phyloP scores from a whole-genome alignment of 257 asterid genomes.

The Solanum appendiculatum region DNA sequence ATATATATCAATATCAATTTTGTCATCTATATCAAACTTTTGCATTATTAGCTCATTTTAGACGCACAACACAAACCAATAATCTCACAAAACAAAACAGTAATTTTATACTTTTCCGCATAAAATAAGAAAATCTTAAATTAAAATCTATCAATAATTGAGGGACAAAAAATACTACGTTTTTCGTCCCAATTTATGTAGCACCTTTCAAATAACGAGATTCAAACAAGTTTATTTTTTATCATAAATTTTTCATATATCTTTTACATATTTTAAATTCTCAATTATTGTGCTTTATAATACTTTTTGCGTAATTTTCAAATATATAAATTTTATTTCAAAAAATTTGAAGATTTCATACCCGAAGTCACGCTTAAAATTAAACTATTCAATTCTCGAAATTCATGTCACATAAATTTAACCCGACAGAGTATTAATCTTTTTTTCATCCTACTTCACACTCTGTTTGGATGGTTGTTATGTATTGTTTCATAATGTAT shows the following conservation, averaged over 20 bases:
- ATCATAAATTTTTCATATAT: too few relatives aligned
- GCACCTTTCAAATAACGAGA: neutral
- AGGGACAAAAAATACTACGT: neutral
- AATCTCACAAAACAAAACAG: neutral
- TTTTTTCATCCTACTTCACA: neutral
- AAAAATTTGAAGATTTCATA: too few relatives aligned
- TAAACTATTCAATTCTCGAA: neutral
- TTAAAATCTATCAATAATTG: neutral
- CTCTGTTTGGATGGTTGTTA: neutral
- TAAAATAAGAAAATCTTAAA: neutral
- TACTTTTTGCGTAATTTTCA: too few relatives aligned
- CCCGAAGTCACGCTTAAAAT: neutral
- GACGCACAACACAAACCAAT: neutral
- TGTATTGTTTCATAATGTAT: neutral
- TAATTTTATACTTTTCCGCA: neutral
- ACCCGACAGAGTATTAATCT: neutral
- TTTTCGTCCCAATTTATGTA: neutral
- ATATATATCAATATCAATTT: neutral
- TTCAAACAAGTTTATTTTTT: too few relatives aligned
- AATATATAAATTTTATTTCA: too few relatives aligned
- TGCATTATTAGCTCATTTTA: neutral
- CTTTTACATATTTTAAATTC: too few relatives aligned
- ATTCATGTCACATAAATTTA: neutral
- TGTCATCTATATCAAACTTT: neutral
- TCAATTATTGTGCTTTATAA: neutral